A percentile compares a stretch with the other conserved stretches of the same genome.
Evolutionary conservation across 441 rosid species (phyloP).

Genomic region (Erodium moschatum): DNA sequence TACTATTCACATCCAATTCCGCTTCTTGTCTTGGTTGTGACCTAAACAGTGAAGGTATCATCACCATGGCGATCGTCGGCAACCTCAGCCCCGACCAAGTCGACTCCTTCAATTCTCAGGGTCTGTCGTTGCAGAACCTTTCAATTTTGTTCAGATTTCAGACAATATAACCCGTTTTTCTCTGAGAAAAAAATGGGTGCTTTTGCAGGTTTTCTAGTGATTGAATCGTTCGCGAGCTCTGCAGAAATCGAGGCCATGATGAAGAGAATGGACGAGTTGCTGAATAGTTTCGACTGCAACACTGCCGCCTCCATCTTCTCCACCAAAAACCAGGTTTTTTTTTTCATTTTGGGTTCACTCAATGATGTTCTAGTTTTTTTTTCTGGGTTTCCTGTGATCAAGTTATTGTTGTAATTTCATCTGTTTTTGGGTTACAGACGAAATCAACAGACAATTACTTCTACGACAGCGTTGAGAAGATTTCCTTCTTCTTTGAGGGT

Average conservation of each 20-base stretch:
- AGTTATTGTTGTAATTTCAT: slow-evolving; percentile 2
- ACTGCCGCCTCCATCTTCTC: slow-evolving; percentile 71
- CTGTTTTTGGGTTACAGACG: slow-evolving; percentile 29
- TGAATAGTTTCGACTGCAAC: slow-evolving; percentile 47
- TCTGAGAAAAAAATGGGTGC: not conserved
- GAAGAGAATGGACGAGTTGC: slow-evolving; percentile 61
- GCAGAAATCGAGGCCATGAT: slow-evolving; percentile 51
- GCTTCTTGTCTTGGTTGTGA: not conserved
- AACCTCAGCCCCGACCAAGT: slow-evolving; percentile 58
- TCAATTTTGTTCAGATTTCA: not conserved
- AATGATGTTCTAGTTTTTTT: not conserved
- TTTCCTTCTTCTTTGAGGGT: slow-evolving; percentile 97
- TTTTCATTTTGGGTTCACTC: not conserved
- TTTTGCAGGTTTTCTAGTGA: slow-evolving; percentile 59
- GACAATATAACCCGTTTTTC: not conserved
- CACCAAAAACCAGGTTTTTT: slow-evolving; percentile 66
- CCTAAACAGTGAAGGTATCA: not conserved
- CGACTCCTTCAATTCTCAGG: slow-evolving; percentile 49
- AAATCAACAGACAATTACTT: slow-evolving; percentile 60
- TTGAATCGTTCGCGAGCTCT: slow-evolving; percentile 59
- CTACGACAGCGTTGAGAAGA: slow-evolving; percentile 73
- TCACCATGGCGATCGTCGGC: slow-evolving; percentile 46
- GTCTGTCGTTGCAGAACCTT: slow-evolving; percentile 19
- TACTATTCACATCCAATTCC: not conserved
- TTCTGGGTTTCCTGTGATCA: not conserved